Evolutionary conservation across 2,329 filamentous ascomycete genomes (phyloP).

Genomic region (Claviceps sorghi): DNA sequence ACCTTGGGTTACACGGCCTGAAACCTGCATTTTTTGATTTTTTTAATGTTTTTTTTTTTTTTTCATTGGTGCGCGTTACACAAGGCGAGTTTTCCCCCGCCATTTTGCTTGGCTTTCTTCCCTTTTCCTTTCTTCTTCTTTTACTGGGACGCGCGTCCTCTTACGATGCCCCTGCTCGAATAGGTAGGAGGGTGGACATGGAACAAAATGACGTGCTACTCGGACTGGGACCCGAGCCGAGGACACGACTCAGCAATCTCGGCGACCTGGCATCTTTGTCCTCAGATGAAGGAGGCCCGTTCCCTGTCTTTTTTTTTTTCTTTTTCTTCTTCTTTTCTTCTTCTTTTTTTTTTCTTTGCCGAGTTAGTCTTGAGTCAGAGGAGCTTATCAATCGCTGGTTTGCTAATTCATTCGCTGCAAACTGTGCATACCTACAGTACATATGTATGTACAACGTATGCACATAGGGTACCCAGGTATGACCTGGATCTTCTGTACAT

Average conservation of each 20-base stretch:
- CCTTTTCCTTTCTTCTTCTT: not conserved
- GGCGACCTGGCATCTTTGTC: not conserved
- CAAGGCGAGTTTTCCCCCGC: not conserved
- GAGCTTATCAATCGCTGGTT: no score
- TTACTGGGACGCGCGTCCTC: not conserved
- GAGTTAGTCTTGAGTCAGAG: no score
- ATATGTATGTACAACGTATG: no score
- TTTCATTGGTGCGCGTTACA: no score
- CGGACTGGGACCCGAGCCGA: not conserved
- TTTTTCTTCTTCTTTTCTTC: no score
- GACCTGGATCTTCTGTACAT: no score
- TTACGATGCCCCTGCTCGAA: not conserved
- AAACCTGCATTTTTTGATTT: not conserved
- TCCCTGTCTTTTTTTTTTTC: no score
- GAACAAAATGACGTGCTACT: not conserved
- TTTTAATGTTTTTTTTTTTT: no score
- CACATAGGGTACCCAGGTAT: no score
- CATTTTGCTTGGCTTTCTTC: not conserved
- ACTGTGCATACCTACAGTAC: no score
- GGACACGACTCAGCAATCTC: not conserved
- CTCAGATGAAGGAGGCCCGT: not conserved
- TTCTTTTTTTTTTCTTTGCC: no score
- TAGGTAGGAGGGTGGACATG: not conserved
- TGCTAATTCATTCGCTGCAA: no score
- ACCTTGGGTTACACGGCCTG: not conserved